Base-by-base conservation (phyloP, 2,329 filamentous ascomycete species). In the Calycina herbarum region DNA sequence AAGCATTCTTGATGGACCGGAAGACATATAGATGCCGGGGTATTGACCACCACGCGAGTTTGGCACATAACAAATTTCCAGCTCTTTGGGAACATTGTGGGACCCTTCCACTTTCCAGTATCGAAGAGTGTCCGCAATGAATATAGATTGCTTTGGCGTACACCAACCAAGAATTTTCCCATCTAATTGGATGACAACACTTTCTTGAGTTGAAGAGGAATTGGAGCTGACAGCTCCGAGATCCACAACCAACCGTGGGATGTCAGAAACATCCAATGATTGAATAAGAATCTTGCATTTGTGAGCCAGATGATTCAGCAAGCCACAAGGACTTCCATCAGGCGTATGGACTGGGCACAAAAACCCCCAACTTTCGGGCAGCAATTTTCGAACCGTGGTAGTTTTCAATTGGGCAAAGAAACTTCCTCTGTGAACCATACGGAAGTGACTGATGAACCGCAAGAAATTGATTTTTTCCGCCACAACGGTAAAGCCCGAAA, bases 381-480 rank as follows among this genome's bases (percentile, higher is more conserved):
- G 81, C 72, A 99, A 82, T 78, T 98, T 99, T 81, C 95, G 88
- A 61, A 99, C 95, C 0, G 95, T 95, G 0, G 95, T 99, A 0
- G 95, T 99, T 80, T 97, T 98, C 70, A 99, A 81, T 77, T 98
- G 92, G 3, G 95, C 95, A 78, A 99, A 99, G 85, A 99, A 99
- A 76, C 93, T 95, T 83, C 95, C 95, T 88, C 95, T 89, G 81
- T 99, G 95, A 65, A 99, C 93, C 93, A 97, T 97, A 71, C 95
- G 91, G 85, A 99, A 99, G 79, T 99, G 95, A 78, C 92, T 95
- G 81, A 99, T 96, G 81, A 98, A 99, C 74, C 95, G 92, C 75
- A 96, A 88, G 77, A 98, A 99, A 81, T 99, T 99, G 77, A 99
- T 94, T 84, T 98, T 98, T 77, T 99, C 95, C 2, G 95, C 95